These are phyloP conservation scores for Castanea crenata DNA, from an alignment of 306 rosid genomes.

Conservation along the genomic window DNA sequence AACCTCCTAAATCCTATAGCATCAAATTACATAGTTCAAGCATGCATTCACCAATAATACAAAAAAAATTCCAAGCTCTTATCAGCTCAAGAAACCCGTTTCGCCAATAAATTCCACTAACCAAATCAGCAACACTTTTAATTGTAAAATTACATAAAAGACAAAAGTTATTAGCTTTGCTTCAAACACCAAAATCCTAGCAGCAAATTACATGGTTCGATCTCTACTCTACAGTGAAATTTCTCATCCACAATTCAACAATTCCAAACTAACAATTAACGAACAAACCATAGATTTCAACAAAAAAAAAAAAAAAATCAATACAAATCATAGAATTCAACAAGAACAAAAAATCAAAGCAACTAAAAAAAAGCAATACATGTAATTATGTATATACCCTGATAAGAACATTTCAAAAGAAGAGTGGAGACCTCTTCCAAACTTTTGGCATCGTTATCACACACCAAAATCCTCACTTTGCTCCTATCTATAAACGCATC, in stretches of 20 bases:
- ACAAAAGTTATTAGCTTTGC: too few species aligned
- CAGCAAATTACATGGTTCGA: too few species aligned
- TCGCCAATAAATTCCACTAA: neutral
- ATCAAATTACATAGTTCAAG: neutral
- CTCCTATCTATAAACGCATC: slow-evolving; percentile 72
- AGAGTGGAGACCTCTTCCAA: slow-evolving; percentile 78
- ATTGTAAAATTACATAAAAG: too few species aligned
- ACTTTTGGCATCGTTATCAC: slow-evolving; percentile 77
- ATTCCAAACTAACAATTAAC: too few species aligned
- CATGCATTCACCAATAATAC: neutral
- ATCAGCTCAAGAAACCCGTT: neutral
- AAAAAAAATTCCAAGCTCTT: neutral
- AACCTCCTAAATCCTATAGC: neutral
- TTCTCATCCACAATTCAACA: too few species aligned
- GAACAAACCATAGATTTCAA: too few species aligned
- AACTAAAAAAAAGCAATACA: neutral
- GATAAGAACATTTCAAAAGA: slow-evolving; percentile 85
- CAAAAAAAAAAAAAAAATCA: too few species aligned
- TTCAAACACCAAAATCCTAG: neutral
- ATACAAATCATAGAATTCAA: neutral
- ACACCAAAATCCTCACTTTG: slow-evolving; percentile 88
- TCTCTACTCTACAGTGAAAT: too few species aligned
- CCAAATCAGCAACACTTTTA: neutral
- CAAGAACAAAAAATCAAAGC: neutral
- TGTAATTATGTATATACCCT: slow-evolving; percentile 38